Evolutionary conservation across 495 filamentous ascomycete species (phyloP), one percentile per base, ranked within the genome.

Genomic region (Penicillium paxilli): DNA sequence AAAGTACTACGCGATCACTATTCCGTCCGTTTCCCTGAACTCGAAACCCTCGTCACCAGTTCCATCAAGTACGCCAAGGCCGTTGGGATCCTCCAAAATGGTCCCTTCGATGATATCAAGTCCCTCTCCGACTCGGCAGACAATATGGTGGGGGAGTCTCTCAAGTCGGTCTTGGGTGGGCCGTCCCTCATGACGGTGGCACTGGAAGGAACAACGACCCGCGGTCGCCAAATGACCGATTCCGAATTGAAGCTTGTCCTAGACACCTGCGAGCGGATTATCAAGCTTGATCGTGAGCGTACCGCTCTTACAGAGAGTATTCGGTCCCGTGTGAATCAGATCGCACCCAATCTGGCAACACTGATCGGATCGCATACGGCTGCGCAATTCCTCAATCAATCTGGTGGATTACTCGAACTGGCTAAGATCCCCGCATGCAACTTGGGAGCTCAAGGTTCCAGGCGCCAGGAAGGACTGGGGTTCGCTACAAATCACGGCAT

Each of bases 1-100:
- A 98, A 98, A 78, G 91, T 87, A 64, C 87, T 97, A 52, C 82
- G 92, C 59, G 94, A 98, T 61, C 91, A 97, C 72, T 98, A 98
- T 72, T 96, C 92, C 14, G 80, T 87, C 33, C 85, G 94, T 57
- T 98, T 97, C 60, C 93, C 93, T 5, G 93, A 97, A 71, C 82
- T 98, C n/a, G 94, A 98, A 72, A 92, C 89, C 16, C 83, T 98
- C 32, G 86, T 98, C 61, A 89, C 86, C 57, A 96, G 89, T 62
- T 90, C 94, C 5, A 78, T 98, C 55, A 91, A 98, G 62, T 98
- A 97, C 74, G 91, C 94, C 12, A 96, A 96, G 72, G 91, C 90
- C 1, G 94, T 98, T 9, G 89, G 91, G 1, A 94, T 97, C 60
- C 83, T 98, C 60, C 85, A 88, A 60, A 98, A 98, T 75, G 91